These are phyloP conservation scores for Alternaria arbusti DNA, from an alignment of 2,329 filamentous ascomycete species.

Conservation along the genomic window DNA sequence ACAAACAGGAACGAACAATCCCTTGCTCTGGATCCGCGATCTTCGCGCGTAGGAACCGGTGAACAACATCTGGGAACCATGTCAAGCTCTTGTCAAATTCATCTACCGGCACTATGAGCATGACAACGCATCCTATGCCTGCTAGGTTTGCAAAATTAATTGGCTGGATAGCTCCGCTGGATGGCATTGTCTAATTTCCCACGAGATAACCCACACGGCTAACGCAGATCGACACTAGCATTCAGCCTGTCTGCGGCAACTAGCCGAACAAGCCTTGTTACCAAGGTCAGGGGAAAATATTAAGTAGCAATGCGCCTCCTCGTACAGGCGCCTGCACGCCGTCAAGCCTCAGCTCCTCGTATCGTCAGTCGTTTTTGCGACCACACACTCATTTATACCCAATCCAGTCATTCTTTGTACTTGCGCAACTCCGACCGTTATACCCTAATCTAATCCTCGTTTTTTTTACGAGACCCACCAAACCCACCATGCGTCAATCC, in stretches of 20 bases:
- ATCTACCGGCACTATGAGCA: neutral
- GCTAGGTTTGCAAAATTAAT: neutral
- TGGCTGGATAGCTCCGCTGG: neutral
- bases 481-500: conserved; percentile 30
- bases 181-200: conserved; percentile 4
- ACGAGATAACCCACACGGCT: neutral
- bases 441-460: conserved; percentile 5
- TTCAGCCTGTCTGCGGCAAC: neutral
- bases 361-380: conserved; percentile 2
- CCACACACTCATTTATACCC: conserved; percentile 10
- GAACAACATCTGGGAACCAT: neutral
- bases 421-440: neutral
- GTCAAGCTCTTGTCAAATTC: neutral
- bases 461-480: conserved; percentile 4
- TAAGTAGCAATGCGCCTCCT: conserved; percentile 9
- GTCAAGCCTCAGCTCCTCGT: neutral
- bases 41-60: neutral
- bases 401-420: conserved; percentile 4
- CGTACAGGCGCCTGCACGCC: conserved; percentile 2
- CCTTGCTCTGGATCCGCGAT: neutral
- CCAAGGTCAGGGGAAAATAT: conserved; percentile 12
- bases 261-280: conserved; percentile 13
- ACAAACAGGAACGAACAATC: neutral
- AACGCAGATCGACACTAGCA: conserved; percentile 9
- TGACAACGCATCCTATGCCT: neutral